Evolutionary conservation across 2,329 filamentous ascomycete genomes (phyloP).

Genomic region (Didymella pomorum): DNA sequence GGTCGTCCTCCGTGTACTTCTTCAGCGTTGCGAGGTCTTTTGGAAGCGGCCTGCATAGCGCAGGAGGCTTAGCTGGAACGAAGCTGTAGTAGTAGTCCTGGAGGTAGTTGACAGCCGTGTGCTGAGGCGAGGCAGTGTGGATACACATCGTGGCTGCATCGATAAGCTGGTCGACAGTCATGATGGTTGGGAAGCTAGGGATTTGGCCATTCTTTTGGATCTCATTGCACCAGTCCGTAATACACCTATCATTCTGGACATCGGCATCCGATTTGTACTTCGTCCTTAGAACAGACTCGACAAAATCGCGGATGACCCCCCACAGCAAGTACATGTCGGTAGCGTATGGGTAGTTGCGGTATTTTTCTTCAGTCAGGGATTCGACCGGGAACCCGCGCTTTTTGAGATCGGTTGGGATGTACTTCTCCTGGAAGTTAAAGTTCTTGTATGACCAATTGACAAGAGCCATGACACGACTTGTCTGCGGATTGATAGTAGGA

Average conservation of each 20-base stretch:
- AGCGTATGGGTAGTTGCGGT: conserved; percentile 21
- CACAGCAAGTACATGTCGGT: conserved; percentile 19
- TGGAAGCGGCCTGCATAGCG: conserved; percentile 13
- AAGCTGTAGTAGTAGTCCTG: conserved; percentile 26
- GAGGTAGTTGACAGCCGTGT: conserved; percentile 21
- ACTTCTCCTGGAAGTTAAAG: conserved; percentile 21
- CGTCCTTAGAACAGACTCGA: conserved; percentile 7
- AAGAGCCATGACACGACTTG: conserved; percentile 8
- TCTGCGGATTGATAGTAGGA: conserved; percentile 10
- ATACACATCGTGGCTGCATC: conserved; percentile 22
- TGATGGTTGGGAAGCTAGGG: conserved; percentile 16
- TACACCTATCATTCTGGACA: conserved; percentile 7
- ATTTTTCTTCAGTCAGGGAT: conserved; percentile 6
- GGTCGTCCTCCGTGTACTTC: conserved; percentile 7
- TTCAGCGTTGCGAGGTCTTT: conserved; percentile 12
- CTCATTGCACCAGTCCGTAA: conserved; percentile 12
- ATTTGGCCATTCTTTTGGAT: conserved; percentile 14
- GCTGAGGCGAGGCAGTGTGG: conserved; percentile 18
- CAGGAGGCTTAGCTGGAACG: conserved; percentile 16
- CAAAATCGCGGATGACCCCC: conserved; percentile 16
- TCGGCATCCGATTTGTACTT: conserved; percentile 18
- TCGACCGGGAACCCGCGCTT: conserved; percentile 16
- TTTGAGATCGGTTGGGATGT: conserved; percentile 16
- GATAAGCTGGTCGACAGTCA: conserved; percentile 4
- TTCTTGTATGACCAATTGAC: conserved; percentile 17